Evolutionary conservation across 306 rosid species (phyloP), one percentile per base, ranked within the genome.

Genomic region (Cyclanthera cordifolia): DNA sequence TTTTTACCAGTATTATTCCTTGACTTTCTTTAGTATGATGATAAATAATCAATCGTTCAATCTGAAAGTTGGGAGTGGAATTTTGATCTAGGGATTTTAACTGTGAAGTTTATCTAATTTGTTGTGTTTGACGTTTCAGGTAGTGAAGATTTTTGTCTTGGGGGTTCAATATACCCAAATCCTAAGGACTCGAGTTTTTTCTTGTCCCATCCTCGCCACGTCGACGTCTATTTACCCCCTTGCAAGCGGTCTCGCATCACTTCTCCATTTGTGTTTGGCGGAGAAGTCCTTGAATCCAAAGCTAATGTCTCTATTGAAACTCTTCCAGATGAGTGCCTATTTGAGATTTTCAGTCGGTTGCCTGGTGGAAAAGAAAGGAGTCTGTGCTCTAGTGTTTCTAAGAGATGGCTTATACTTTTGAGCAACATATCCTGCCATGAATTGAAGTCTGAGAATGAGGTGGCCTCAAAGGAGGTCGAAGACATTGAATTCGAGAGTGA

Each of bases 321-420:
- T 74, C 75, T 94, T 63, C 99, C 99, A 0, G 97, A 94, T 73
- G 99, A 90, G 34, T 94, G 99, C 78, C 88, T 94, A 54, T 85
- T 94, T 55, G 99, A 94, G 84, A 86, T 94, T 80, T 87, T 94
- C 72, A 88, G 93, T 69, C 83, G 97, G 77, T 83, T 94, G 82
- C 84, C 91, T 20, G 85, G 78, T 10, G 94, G 89, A 25, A 84
- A 82, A 79, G 99, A 83, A 68, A 88, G 88, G 83, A 84, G 89
- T 57, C 41, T 82, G 2, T 85, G 95, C 28, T 85, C 99, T 50
- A 72, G 82, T 28, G 97, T 94, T 77, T 90, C 99, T 51, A 94
- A 83, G 79, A 88, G 80, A 52, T 94, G 97, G 99, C 99, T 94
- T 86, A 76, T 61, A 74, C 92, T 90, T 81, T 72, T 86, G 60